Percentiles rank a stretch among this genome's conserved stretches.
phyloP scores from a whole-genome alignment of 352 stramenopile species.

The Thalassiosira sp. region DNA sequence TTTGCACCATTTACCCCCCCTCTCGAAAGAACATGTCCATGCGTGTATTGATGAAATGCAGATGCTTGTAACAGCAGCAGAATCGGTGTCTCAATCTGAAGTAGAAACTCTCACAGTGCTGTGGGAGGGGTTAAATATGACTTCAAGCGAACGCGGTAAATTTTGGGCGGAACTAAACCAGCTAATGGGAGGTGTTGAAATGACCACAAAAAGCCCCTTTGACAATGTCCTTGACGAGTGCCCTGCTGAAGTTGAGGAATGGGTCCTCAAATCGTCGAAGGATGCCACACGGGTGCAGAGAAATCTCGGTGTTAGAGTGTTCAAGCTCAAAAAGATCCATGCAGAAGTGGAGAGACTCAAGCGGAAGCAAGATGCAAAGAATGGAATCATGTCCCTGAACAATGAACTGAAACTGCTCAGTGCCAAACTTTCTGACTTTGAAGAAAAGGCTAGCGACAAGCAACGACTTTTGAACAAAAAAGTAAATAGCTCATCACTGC shows the following conservation, averaged over 20 bases:
- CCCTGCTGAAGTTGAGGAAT: constrained; percentile 61
- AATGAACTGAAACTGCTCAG: constrained; percentile 76
- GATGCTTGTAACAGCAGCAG: constrained; percentile 63
- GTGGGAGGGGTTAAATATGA: constrained; percentile 76
- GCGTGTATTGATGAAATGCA: constrained; percentile 80
- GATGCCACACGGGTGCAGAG: constrained; percentile 44
- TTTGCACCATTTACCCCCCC: constrained; percentile 63
- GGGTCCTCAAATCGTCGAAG: constrained; percentile 56
- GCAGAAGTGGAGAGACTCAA: constrained; percentile 74
- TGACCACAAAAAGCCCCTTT: constrained; percentile 45
- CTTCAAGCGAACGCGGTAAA: constrained; percentile 42
- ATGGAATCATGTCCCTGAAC: constrained; percentile 77
- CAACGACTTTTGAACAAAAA: constrained; percentile 74
- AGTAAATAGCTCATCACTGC: constrained; percentile 56
- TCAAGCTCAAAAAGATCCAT: constrained; percentile 76
- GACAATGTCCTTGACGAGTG: constrained; percentile 36
- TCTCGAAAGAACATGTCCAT: constrained; percentile 74
- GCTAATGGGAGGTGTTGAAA: constrained; percentile 22
- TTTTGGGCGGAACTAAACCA: constrained; percentile 72
- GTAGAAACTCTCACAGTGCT: constrained; percentile 79
- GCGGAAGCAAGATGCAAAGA: constrained; percentile 78
- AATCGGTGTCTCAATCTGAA: constrained; percentile 79
- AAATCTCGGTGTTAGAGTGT: constrained; percentile 57
- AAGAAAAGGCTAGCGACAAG: constrained; percentile 73
- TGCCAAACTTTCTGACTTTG: constrained; percentile 75